Conservation (phyloP, 139 green algal species). For the Volvox africanus region DNA sequence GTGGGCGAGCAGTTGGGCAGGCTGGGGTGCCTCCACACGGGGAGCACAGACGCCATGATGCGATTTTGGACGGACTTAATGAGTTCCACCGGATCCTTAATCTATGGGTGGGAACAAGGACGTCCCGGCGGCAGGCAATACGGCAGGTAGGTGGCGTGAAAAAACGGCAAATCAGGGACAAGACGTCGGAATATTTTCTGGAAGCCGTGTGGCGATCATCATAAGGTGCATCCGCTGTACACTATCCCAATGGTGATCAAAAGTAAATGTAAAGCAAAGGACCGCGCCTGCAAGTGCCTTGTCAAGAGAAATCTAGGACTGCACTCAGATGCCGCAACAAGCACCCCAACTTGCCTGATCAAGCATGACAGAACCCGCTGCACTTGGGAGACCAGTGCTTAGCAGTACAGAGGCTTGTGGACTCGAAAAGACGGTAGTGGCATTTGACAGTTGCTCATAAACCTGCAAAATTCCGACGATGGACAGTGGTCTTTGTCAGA, state of each 20-base stretch:
- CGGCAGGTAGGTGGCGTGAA: too few relatives aligned
- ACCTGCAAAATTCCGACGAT: slow-evolving; percentile 34
- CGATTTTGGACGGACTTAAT: slow-evolving; percentile 67
- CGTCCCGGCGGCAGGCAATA: too few relatives aligned
- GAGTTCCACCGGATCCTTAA: slow-evolving; percentile 63
- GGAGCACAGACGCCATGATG: slow-evolving; percentile 77
- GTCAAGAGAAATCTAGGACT: too few relatives aligned
- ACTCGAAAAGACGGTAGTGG: slow-evolving; percentile 62
- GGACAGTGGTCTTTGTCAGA: too few relatives aligned
- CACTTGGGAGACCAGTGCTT: slow-evolving; percentile 63
- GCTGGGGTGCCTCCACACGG: slow-evolving; percentile 78
- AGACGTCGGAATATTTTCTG: too few relatives aligned
- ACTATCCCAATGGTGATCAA: too few relatives aligned
- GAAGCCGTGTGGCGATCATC: too few relatives aligned
- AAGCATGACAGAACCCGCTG: slow-evolving; percentile 28
- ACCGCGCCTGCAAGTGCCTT: too few relatives aligned
- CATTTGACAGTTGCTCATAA: slow-evolving; percentile 77
- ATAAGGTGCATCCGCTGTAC: too few relatives aligned
- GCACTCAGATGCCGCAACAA: background rate
- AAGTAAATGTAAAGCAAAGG: too few relatives aligned
- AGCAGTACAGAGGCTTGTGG: slow-evolving; percentile 71
- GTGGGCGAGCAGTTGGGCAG: slow-evolving; percentile 51
- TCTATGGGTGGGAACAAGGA: slow-evolving; percentile 6
- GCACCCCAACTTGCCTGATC: slow-evolving; percentile 24
- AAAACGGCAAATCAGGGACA: too few relatives aligned